Evolutionary conservation across 2,329 filamentous ascomycete species (phyloP).

Genomic region (Diplodia mutila): DNA sequence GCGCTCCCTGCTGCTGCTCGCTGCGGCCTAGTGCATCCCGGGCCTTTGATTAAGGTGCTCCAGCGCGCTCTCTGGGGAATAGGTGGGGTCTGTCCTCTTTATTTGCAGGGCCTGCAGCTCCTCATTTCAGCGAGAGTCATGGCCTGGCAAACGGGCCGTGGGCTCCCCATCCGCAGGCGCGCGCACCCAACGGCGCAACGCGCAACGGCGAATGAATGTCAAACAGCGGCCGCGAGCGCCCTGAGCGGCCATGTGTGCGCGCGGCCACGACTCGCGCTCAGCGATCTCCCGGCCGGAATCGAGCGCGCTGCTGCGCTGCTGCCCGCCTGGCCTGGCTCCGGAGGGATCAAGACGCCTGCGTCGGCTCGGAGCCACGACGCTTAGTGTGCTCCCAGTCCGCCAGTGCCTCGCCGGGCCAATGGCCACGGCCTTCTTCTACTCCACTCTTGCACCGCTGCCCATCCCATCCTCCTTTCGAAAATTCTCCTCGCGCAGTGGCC

Average conservation of each 20-base stretch:
- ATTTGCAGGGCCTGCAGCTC: slow-evolving; percentile 22
- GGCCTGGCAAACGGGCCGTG: slow-evolving; percentile 16
- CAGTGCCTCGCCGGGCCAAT: slow-evolving; percentile 17
- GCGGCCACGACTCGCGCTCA: slow-evolving; percentile 22
- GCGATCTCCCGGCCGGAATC: slow-evolving; percentile 23
- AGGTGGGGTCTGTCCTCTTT: slow-evolving; percentile 22
- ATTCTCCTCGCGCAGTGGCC: slow-evolving; percentile 24
- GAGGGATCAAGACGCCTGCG: slow-evolving; percentile 12
- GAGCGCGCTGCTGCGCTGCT: slow-evolving; percentile 3
- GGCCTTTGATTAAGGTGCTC: slow-evolving; percentile 25
- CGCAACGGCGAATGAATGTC: slow-evolving; percentile 23
- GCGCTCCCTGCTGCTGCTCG: slow-evolving; percentile 16
- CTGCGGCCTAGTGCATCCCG: slow-evolving; percentile 14
- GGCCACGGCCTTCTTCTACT: slow-evolving; percentile 19
- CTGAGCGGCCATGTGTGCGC: slow-evolving; percentile 23
- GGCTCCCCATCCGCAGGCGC: slow-evolving; percentile 11
- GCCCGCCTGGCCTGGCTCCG: background rate
- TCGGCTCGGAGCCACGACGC: slow-evolving; percentile 17
- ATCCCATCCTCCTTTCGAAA: slow-evolving; percentile 27
- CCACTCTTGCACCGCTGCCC: slow-evolving; percentile 21
- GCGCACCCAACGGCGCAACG: slow-evolving; percentile 19
- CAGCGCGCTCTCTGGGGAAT: slow-evolving; percentile 23
- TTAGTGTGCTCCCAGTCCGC: slow-evolving; percentile 15
- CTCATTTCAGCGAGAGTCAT: slow-evolving; percentile 23
- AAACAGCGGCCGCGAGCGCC: slow-evolving; percentile 17